These are phyloP conservation scores for Bruguiera gymnorhiza DNA, from an alignment of 345 rosid genomes.

Conservation along the genomic window DNA sequence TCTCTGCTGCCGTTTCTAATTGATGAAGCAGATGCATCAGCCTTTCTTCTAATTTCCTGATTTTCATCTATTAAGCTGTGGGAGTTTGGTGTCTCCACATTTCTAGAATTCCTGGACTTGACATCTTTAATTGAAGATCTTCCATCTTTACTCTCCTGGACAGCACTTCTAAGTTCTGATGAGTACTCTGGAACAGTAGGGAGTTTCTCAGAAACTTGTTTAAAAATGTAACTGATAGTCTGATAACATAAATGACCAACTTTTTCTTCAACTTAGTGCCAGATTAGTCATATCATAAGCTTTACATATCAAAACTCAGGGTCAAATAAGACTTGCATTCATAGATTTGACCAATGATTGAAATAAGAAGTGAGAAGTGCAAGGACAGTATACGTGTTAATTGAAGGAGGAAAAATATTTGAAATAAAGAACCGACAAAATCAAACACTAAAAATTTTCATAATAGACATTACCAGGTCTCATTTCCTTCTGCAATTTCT, in stretches of 20 bases:
- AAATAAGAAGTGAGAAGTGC: constrained; percentile 2
- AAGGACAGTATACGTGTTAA: not conserved
- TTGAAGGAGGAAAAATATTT: not conserved
- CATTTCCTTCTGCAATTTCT: constrained; percentile 13
- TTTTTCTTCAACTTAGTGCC: not conserved
- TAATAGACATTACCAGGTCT: constrained; percentile 42
- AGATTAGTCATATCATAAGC: not conserved
- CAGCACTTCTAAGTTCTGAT: constrained; percentile 43
- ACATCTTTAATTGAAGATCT: constrained; percentile 26
- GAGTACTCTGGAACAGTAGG: constrained; percentile 3
- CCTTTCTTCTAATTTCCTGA: constrained; percentile 20
- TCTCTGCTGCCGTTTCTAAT: constrained; percentile 29
- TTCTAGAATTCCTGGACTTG: constrained; percentile 22
- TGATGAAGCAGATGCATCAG: constrained; percentile 14
- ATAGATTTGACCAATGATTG: not conserved
- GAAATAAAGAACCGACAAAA: not conserved
- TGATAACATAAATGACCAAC: not conserved
- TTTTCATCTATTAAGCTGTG: constrained; percentile 19
- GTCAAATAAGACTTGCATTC: not conserved
- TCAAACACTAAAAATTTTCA: not conserved
- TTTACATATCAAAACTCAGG: not conserved
- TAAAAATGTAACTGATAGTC: not conserved
- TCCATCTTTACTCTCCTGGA: constrained; percentile 29
- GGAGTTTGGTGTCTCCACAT: constrained; percentile 5
- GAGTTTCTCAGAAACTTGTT: not conserved